These are phyloP conservation scores for Grosmannia huntii DNA, from an alignment of 2,329 filamentous ascomycete species.

Conservation along the genomic window DNA sequence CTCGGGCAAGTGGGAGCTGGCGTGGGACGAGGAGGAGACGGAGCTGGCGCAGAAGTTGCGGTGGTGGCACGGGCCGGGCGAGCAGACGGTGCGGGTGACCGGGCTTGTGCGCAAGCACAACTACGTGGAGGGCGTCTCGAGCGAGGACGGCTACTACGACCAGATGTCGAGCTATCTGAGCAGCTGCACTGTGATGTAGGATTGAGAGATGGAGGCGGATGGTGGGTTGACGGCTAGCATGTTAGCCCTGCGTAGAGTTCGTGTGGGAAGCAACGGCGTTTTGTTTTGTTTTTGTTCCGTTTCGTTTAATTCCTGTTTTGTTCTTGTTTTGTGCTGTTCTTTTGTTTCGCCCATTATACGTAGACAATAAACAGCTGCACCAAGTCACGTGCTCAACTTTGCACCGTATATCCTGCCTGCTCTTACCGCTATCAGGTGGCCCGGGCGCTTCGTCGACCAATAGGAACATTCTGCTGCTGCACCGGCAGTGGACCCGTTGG, in stretches of 20 bases:
- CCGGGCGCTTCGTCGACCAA: background rate
- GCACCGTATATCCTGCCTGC: too few species aligned
- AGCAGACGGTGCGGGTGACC: conserved; percentile 65
- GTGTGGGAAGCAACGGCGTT: background rate
- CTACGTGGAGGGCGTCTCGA: conserved; percentile 42
- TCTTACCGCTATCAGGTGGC: too few species aligned
- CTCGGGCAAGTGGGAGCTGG: conserved; percentile 83
- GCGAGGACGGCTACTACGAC: conserved; percentile 68
- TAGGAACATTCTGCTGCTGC: background rate
- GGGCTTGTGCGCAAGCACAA: conserved; percentile 58
- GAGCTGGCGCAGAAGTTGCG: conserved; percentile 61
- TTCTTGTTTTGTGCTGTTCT: background rate
- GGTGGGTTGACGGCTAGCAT: background rate
- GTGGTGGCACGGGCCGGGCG: conserved; percentile 88
- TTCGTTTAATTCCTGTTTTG: background rate
- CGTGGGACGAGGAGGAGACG: conserved; percentile 55
- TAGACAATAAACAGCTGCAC: background rate
- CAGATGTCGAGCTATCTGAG: conserved; percentile 41
- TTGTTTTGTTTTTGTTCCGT: background rate
- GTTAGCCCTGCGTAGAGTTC: background rate
- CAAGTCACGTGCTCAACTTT: too few species aligned
- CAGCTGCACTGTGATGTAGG: conserved; percentile 40
- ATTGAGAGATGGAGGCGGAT: too few species aligned
- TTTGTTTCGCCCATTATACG: background rate
- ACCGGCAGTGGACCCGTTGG: background rate